Evolutionary conservation across 1,139 yeast genomes (phyloP).

Genomic region (Debaryomyces sp.): DNA sequence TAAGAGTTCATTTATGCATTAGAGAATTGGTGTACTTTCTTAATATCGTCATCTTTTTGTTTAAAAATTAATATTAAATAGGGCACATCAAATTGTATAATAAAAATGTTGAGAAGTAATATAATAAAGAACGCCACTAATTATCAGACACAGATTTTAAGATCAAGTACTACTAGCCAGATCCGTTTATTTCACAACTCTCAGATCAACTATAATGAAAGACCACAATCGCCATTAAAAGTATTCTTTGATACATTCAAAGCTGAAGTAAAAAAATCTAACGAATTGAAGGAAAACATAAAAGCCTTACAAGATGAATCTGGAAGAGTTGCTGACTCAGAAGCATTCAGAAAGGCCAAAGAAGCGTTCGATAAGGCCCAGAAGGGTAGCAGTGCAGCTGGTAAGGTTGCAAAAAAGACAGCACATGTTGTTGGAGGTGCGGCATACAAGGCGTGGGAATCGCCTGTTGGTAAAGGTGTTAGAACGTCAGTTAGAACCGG

Average conservation of each 20-base stretch:
- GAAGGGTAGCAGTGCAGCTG: constrained; percentile 78
- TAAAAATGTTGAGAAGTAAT: constrained; percentile 10
- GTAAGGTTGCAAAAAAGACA: constrained; percentile 81
- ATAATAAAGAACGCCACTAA: constrained; percentile 11
- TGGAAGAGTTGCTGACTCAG: constrained; percentile 91
- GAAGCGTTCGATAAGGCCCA: constrained; percentile 91
- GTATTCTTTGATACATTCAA: constrained; percentile 93
- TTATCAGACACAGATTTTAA: not conserved
- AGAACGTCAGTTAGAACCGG: constrained; percentile 79
- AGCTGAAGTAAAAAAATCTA: constrained; percentile 86
- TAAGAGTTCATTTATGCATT: constrained; percentile 1
- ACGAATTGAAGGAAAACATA: constrained; percentile 87
- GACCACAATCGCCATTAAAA: constrained; percentile 76
- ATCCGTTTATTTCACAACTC: constrained; percentile 4
- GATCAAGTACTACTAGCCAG: constrained; percentile 3
- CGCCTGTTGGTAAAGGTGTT: constrained; percentile 87
- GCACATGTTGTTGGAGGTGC: constrained; percentile 93
- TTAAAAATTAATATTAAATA: not conserved
- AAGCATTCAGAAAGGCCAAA: constrained; percentile 89
- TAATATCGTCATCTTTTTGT: not conserved
- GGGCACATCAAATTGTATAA: constrained; percentile 1
- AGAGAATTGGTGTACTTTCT: not conserved
- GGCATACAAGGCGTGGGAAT: constrained; percentile 95
- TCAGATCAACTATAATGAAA: constrained; percentile 15
- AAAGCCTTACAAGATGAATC: constrained; percentile 97